Base-by-base conservation (phyloP, 73 alveolate genomes). In the Stentor coeruleus region DNA sequence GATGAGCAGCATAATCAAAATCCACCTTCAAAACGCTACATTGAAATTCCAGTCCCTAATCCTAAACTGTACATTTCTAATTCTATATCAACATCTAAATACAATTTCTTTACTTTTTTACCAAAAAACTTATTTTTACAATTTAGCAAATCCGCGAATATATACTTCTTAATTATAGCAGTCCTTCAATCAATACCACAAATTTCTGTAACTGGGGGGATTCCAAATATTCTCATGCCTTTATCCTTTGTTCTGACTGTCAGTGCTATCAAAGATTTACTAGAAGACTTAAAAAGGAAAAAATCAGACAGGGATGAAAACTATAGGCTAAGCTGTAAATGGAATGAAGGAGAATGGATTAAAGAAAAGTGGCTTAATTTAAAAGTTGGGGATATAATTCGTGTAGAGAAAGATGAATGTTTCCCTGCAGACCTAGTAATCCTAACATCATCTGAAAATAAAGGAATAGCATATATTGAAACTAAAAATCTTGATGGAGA, bases 401-500 rank as follows among this genome's bases (percentile, higher is more conserved):
- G 87, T 76, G 97, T 97, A 38, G 81, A 90, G 59, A 85, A 87
- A 39, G 87, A 92, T 85, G 95, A 94, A 81, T 76, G 98, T 74
- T 85, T 95, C 33, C 99, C 99, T 0, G 98, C 98, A 35, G 99
- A 95, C 85, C 66, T 95, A 85, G 37, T 95, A 3, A 86, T 95
- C 37, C 37, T 95, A 66, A 66, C n/a, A 11, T 20, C 98, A 59
- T 87, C 96, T 15, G 91, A 92, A 35, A 96, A 89, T 3, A 98
- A 93, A 11, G 99, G 99, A 35, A 91, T 93, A 28, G 91, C 98
- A 80, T 98, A 91, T 84, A 98, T 96, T 36, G 97, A 96, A 77
- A 41, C n/a, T n/a, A 41, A 77, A 37, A 77, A 77, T 35, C 77
- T 77, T 74, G 99, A 98, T 91, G 99, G 99, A 0, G 99, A 98